Conservation (phyloP, 352 stramenopile species). For the Pythium biforme region DNA sequence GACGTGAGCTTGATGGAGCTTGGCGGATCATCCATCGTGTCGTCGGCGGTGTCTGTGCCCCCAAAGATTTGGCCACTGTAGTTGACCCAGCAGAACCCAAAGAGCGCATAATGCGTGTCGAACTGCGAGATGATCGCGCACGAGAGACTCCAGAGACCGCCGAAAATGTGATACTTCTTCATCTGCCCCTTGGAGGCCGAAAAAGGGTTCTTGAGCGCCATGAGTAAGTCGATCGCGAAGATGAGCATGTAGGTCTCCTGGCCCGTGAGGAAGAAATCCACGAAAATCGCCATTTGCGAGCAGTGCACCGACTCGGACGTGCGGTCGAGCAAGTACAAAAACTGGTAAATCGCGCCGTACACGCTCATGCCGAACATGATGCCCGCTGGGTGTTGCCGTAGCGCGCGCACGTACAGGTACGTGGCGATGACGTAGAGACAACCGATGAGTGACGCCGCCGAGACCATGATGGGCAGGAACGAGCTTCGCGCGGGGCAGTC, state of each 20-base stretch:
- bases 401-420: constrained; percentile 59
- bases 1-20: constrained; percentile 35
- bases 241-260: constrained; percentile 90
- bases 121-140: constrained; percentile 75
- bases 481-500: constrained; percentile 46
- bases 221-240: constrained; percentile 80
- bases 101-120: constrained; percentile 72
- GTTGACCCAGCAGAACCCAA: constrained; percentile 80
- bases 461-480: constrained; percentile 63
- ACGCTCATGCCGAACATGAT: constrained; percentile 88
- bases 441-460: constrained; percentile 59
- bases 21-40: constrained; percentile 13
- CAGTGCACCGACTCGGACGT: constrained; percentile 46
- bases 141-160: constrained; percentile 65
- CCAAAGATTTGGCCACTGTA: constrained; percentile 45
- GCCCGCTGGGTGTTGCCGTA: constrained; percentile 76
- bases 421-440: constrained; percentile 80
- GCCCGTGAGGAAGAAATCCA: constrained; percentile 81
- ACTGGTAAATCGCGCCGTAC: constrained; percentile 81
- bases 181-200: constrained; percentile 78
- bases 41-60: constrained; percentile 27
- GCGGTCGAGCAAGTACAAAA: constrained; percentile 67
- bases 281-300: constrained; percentile 59
- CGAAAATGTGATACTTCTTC: constrained; percentile 77
- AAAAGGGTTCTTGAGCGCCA: constrained; percentile 86